A percentile compares a stretch with the other conserved stretches of the same genome.
phyloP scores from a whole-genome alignment of 2,329 filamentous ascomycete species.

The Tolypocladium tundrense region DNA sequence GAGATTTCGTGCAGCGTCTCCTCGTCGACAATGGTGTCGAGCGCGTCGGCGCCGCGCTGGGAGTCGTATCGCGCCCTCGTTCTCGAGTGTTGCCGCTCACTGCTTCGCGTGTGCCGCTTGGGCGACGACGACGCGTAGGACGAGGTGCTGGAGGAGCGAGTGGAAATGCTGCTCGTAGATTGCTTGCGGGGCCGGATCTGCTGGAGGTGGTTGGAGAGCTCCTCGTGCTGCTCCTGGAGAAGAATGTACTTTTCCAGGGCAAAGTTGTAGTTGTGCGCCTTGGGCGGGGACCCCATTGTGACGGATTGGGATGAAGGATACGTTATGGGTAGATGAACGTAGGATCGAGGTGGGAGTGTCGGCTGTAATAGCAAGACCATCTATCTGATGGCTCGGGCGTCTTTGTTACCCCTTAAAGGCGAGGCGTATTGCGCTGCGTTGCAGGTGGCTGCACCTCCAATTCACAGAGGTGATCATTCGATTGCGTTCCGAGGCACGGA shows the following conservation, averaged over 20 bases:
- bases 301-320: neutral
- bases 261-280: conserved; percentile 28
- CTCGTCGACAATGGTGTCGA: conserved; percentile 36
- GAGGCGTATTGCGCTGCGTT: neutral
- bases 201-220: conserved; percentile 39
- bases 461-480: neutral
- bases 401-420: neutral
- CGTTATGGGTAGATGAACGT: neutral
- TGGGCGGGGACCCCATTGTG: conserved; percentile 17
- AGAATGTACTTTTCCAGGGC: conserved; percentile 44
- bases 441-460: neutral
- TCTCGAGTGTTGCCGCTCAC: conserved; percentile 13
- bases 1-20: conserved; percentile 38
- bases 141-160: conserved; percentile 42
- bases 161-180: conserved; percentile 21
- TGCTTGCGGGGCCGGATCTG: conserved; percentile 34
- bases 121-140: conserved; percentile 45
- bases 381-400: neutral
- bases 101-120: conserved; percentile 26
- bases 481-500: neutral
- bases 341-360: conserved; percentile 4
- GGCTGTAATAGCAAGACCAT: neutral
- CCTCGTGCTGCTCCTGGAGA: conserved; percentile 43
- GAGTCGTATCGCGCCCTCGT: conserved; percentile 18
- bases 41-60: conserved; percentile 11